Evolutionary conservation across 2,329 filamentous ascomycete genomes (phyloP), one percentile per base, ranked within the genome.

Genomic region (Venturia effusa): DNA sequence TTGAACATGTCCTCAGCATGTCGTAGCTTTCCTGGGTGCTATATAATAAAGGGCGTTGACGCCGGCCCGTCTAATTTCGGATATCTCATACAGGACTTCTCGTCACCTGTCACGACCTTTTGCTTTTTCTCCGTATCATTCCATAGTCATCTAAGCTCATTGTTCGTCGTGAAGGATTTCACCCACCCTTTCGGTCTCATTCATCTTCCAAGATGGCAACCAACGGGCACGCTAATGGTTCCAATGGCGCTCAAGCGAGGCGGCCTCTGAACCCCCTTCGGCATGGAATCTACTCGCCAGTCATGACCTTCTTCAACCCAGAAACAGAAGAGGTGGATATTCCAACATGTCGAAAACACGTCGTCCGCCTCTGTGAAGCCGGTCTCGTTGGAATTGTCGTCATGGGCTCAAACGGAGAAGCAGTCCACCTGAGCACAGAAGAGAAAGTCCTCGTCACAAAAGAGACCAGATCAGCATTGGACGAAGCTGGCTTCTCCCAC

Each of bases 381-480:
- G 92, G 92, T 10, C 84, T 96, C 13, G 89, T 87, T 59, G 91
- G 91, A 41, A 82, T 96, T 32, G 89, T 94, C 54, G 88, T 88
- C 68, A 91, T 94, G 88, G 91, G 92, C 67, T 95, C 90, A 69
- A 96, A 95, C 76, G 91, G 91, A 66, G 91, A 96, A 79, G 90
- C 91, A 30, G 88, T 91, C 64, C 90, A 96, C 79, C 87, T 92
- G 70, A 89, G 88, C 63, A 84, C 85, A 55, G 84, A 87, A 67
- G 91, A 96, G 77, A 92, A 92, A 74, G 75, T 84, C 59, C 83
- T 84, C 39, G 87, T 94, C 67, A 93, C 89, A 22, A 80, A 80
- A 71, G 88, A 90, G 62, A 93, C 90, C 10, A 86, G 91, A 64
- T 87, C 91, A 72, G 90, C 91, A 22, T 83, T 96, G 59, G 88